These are phyloP conservation scores for Ceratobasidium sp. DNA, from an alignment of 1,284 basidiomycete genomes.

Conservation along the genomic window DNA sequence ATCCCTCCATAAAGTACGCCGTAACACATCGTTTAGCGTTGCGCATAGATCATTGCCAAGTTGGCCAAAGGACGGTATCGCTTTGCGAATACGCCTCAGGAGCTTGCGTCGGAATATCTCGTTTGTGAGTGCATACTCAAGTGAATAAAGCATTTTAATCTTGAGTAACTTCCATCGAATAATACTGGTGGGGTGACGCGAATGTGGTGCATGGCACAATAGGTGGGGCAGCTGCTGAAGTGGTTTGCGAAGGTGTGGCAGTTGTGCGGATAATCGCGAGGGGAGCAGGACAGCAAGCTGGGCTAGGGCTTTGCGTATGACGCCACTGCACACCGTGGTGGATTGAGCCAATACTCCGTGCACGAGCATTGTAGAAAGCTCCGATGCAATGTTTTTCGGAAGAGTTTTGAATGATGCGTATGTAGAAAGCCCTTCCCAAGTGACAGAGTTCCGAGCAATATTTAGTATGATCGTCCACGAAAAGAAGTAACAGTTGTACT, in stretches of 20 bases:
- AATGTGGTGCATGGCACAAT: background rate
- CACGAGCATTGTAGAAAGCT: background rate
- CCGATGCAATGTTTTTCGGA: background rate
- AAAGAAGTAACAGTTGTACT: constrained; percentile 33
- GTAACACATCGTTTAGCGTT: background rate
- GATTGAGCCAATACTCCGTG: background rate
- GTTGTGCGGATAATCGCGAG: background rate
- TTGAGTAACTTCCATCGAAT: background rate
- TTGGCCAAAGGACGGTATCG: background rate
- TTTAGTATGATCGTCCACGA: constrained; percentile 9
- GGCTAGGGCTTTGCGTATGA: background rate
- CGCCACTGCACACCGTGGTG: background rate
- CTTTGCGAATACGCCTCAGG: background rate
- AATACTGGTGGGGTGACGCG: background rate
- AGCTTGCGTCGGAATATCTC: background rate
- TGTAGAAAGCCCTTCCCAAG: background rate
- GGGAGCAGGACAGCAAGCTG: constrained; percentile 3
- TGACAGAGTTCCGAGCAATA: background rate
- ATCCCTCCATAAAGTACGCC: background rate
- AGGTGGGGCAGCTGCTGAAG: background rate
- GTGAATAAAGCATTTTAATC: background rate
- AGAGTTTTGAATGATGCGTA: background rate
- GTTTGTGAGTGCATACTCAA: constrained; percentile 2
- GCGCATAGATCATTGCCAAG: background rate
- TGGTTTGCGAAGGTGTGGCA: constrained; percentile 2